Evolutionary conservation across 164 flowering plant genomes (phyloP).

Genomic region (Tetrastigma voinierianum): DNA sequence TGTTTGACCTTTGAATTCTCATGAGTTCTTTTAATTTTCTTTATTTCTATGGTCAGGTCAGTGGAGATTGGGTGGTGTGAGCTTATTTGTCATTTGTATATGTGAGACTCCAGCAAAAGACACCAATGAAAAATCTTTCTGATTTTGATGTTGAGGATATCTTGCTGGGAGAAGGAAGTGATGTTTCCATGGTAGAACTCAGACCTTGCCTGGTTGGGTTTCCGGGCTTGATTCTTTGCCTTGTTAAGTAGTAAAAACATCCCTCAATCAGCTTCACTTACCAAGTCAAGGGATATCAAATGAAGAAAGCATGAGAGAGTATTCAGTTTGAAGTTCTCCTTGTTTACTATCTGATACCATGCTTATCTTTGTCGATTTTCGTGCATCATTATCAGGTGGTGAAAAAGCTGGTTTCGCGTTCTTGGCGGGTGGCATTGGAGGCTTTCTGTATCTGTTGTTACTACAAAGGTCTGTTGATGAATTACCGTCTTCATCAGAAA

Average conservation of each 20-base stretch:
- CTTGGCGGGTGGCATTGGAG: slow-evolving; percentile 63
- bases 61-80: slow-evolving; percentile 75
- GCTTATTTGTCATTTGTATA: slow-evolving; percentile 33
- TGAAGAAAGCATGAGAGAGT: slow-evolving; percentile 83
- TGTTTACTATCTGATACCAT: slow-evolving; percentile 65
- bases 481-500: slow-evolving; percentile 46
- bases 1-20: neutral
- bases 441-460: slow-evolving; percentile 69
- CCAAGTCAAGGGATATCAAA: slow-evolving; percentile 23
- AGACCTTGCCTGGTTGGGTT: slow-evolving; percentile 49
- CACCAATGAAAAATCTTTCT: slow-evolving; percentile 31
- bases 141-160: slow-evolving; percentile 55
- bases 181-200: slow-evolving; percentile 66
- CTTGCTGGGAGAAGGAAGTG: slow-evolving; percentile 66
- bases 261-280: slow-evolving; percentile 17
- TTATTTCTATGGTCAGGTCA: slow-evolving; percentile 54
- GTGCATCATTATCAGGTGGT: slow-evolving; percentile 37
- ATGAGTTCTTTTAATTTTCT: neutral
- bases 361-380: slow-evolving; percentile 56
- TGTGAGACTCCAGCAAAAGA: slow-evolving; percentile 18
- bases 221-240: slow-evolving; percentile 29
- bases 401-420: slow-evolving; percentile 55
- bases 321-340: slow-evolving; percentile 67
- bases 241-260: slow-evolving; percentile 12
- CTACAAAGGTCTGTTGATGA: slow-evolving; percentile 84